Evolutionary conservation across 495 filamentous ascomycete genomes (phyloP).

Genomic region (Neurospora sublineolata): DNA sequence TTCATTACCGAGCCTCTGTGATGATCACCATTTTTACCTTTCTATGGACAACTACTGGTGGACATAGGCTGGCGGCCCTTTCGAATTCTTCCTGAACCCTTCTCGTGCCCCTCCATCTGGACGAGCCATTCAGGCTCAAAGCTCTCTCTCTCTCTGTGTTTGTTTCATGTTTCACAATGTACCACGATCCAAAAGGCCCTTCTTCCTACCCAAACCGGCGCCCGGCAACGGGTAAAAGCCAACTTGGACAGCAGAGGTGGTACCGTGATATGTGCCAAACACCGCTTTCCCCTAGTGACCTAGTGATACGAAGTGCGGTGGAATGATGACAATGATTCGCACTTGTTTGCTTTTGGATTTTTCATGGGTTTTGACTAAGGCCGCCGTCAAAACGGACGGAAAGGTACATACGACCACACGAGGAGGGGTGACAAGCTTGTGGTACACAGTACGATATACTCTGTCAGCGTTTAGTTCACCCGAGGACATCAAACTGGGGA

Average conservation of each 20-base stretch:
- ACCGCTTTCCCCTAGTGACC: background rate
- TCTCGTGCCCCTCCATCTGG: background rate
- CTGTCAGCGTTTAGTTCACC: background rate
- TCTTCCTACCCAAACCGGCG: background rate
- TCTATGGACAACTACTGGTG: background rate
- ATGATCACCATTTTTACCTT: background rate
- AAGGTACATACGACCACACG: background rate
- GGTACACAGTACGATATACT: background rate
- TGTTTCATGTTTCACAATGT: background rate
- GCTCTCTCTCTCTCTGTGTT: background rate
- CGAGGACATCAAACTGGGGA: background rate
- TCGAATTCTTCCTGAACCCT: background rate
- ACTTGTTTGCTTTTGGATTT: background rate
- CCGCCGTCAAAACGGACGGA: background rate
- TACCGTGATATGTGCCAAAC: background rate
- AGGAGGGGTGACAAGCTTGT: background rate
- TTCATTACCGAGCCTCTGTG: background rate
- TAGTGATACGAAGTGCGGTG: background rate
- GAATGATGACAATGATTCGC: background rate
- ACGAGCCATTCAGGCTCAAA: background rate
- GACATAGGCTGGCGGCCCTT: background rate
- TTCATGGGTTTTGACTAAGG: background rate
- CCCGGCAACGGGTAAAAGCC: background rate
- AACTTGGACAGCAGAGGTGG: background rate
- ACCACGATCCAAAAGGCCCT: background rate